Conservation (phyloP, 306 rosid species). For the Rubus idaeus region DNA sequence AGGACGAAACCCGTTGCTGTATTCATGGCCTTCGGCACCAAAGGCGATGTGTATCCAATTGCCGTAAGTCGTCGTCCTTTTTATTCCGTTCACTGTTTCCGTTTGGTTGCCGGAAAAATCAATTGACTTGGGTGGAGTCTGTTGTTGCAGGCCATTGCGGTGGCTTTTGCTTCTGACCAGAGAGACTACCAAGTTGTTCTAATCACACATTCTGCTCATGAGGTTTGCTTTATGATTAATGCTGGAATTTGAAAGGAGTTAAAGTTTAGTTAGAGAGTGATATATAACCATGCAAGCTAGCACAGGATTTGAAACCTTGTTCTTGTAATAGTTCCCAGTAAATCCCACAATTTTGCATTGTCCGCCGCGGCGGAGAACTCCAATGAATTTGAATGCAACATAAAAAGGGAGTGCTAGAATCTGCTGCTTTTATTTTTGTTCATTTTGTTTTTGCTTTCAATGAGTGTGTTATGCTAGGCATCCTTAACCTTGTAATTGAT, state of each 20-base stretch:
- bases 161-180: constrained; percentile 68
- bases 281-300: background rate
- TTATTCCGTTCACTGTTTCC: background rate
- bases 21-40: constrained; percentile 82
- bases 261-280: background rate
- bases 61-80: constrained; percentile 40
- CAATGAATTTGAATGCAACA: background rate
- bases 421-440: background rate
- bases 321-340: too few relatives aligned
- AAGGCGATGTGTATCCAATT: constrained; percentile 73
- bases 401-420: background rate
- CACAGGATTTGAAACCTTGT: background rate
- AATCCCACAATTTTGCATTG: background rate
- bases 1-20: constrained; percentile 53
- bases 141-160: constrained; percentile 65
- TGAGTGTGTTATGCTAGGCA: background rate
- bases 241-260: background rate
- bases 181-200: constrained; percentile 55
- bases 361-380: background rate
- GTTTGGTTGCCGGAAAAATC: too few relatives aligned
- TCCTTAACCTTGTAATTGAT: background rate
- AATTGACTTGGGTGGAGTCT: background rate
- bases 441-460: background rate
- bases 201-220: constrained; percentile 62
- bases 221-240: constrained; percentile 38